Conservation (phyloP, 805 yeast species). For the Spencermartinsiella europaea region DNA sequence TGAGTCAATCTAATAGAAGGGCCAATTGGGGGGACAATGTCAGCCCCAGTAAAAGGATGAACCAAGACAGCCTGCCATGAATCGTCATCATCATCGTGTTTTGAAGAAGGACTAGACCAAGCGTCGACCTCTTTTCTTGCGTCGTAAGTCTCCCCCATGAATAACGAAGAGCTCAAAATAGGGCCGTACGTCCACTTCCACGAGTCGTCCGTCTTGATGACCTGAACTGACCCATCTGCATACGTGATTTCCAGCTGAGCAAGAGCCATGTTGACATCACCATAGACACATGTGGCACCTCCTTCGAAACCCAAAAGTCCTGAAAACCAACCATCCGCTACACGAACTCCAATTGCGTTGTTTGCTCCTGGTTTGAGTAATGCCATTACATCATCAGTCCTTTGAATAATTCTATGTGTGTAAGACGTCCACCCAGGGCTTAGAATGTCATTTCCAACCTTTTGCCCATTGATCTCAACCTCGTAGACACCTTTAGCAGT, state of each 20-base stretch:
- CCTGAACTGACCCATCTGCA: constrained; percentile 16
- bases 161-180: constrained; percentile 20
- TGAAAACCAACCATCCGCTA: constrained; percentile 28
- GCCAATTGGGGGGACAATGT: constrained; percentile 14
- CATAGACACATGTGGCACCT: constrained; percentile 24
- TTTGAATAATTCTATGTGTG: constrained; percentile 22
- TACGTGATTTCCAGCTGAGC: constrained; percentile 19
- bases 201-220: constrained; percentile 19
- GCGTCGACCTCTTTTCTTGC: constrained; percentile 19
- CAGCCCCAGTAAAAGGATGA: constrained; percentile 4
- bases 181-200: constrained; percentile 25
- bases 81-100: background rate
- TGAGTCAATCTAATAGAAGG: constrained; percentile 18
- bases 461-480: constrained; percentile 23
- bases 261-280: constrained; percentile 20
- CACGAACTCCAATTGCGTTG: constrained; percentile 23
- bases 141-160: constrained; percentile 28
- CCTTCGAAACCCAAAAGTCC: constrained; percentile 28
- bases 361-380: constrained; percentile 7
- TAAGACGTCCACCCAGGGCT: constrained; percentile 30
- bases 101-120: constrained; percentile 15
- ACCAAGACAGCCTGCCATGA: background rate
- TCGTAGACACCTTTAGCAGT: constrained; percentile 26
- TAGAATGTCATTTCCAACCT: constrained; percentile 20
- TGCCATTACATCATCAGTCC: constrained; percentile 22